Conservation (phyloP, 495 filamentous ascomycete genomes). For the Penicillium atrosanguineum region DNA sequence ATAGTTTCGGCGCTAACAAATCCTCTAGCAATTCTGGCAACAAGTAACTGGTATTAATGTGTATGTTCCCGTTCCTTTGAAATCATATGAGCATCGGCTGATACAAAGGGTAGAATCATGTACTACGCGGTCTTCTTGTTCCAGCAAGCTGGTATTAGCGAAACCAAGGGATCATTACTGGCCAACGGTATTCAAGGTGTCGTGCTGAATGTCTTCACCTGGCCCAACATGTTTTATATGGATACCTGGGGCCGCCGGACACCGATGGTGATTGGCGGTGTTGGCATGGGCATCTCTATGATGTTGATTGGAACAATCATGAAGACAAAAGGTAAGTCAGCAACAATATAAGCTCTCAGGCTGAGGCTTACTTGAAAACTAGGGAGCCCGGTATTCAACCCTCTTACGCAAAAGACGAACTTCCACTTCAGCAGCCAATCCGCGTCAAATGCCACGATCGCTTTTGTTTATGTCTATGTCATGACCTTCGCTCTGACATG, state of each 20-base stretch:
- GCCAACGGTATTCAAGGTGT: constrained; percentile 27
- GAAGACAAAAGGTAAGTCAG: constrained; percentile 21
- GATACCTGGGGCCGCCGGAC: constrained; percentile 24
- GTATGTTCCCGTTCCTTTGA: constrained; percentile 9
- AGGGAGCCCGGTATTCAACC: constrained; percentile 23
- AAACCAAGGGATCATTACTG: constrained; percentile 19
- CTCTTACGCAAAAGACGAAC: constrained; percentile 25
- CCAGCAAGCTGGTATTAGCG: constrained; percentile 21
- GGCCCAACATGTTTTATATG: constrained; percentile 25
- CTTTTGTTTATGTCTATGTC: constrained; percentile 24
- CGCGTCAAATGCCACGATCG: constrained; percentile 18
- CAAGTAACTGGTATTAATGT: constrained; percentile 30
- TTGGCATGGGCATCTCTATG: constrained; percentile 27
- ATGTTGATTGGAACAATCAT: constrained; percentile 29
- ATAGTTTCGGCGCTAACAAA: not conserved
- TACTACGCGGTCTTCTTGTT: constrained; percentile 30
- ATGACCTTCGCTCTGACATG: constrained; percentile 18
- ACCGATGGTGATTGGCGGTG: constrained; percentile 25
- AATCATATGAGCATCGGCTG: not conserved
- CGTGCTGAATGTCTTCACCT: constrained; percentile 26
- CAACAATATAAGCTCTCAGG: not conserved
- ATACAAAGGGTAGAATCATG: constrained; percentile 22
- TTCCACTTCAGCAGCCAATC: constrained; percentile 16
- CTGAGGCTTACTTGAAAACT: not conserved
- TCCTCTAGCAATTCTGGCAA: constrained; percentile 30